Evolutionary conservation across 2,329 filamentous ascomycete species (phyloP), one percentile per base, ranked within the genome.

Genomic region (Hymenoscyphus albidus): DNA sequence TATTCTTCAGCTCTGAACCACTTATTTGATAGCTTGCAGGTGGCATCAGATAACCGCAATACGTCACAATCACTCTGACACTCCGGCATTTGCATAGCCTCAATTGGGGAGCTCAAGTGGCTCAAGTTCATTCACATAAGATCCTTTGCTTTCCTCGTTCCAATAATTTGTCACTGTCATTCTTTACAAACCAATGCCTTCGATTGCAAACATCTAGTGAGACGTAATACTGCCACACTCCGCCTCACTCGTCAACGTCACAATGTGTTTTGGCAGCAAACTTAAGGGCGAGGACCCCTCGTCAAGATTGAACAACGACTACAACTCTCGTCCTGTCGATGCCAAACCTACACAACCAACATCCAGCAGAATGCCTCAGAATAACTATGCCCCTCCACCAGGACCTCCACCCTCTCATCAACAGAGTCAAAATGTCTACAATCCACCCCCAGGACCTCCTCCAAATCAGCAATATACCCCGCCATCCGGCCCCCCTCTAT

Each of bases 331-430:
- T 38, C 70, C 70, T n/a, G 59, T 70, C 55, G 64, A 73, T 48
- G 22, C 66, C 6, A 68, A 67, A 44, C 56, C 63, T 12, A 31
- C 65, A n/a, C 56, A 56, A 35, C 66, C 56, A 4, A 65, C 39
- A 14, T 69, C 69, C 13, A 64, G 62, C 59, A 73, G 69, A 56
- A 73, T 74, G 72, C 69, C 71, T 35, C 18, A 54, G 18, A 62
- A 68, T 22, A 61, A 67, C 62, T 76, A 74, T 62, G 72, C 72
- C 6, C 74, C 78, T 31, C 78, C 78, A 1, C 54, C 76, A 1
- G 77, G 74, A 14, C 76, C 77, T 22, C 78, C 76, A 1, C 76
- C 76, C 38, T 48, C 35, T 9, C 65, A 67, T 40, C 38, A 62
- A 5, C 38, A 62, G 10, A 32, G 55, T 14, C 54, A 54, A 51